Conservation (phyloP, 2,329 filamentous ascomycete species). For the Colletotrichum incanum region DNA sequence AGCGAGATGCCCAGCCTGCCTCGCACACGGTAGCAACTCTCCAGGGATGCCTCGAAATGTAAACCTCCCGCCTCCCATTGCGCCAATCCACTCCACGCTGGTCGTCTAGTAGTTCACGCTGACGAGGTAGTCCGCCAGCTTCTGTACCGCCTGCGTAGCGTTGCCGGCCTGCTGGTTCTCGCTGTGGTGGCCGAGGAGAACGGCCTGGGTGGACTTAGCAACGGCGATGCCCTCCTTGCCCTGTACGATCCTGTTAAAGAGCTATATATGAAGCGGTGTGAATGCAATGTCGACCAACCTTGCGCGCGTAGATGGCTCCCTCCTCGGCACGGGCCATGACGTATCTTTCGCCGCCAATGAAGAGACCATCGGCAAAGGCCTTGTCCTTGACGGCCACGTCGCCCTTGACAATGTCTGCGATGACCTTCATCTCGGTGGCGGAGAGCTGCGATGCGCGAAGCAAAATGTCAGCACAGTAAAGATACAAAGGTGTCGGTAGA, state of each 20-base stretch:
- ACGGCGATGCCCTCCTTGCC: slow-evolving; percentile 86
- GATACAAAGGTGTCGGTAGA: slow-evolving; percentile 8
- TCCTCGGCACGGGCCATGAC: slow-evolving; percentile 84
- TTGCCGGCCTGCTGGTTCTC: slow-evolving; percentile 82
- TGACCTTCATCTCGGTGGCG: slow-evolving; percentile 72
- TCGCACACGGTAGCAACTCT: slow-evolving; percentile 35
- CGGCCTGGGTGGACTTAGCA: slow-evolving; percentile 89
- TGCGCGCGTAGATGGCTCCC: slow-evolving; percentile 86
- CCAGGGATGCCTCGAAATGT: slow-evolving; percentile 15
- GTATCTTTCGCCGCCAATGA: slow-evolving; percentile 84
- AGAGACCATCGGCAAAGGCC: slow-evolving; percentile 80
- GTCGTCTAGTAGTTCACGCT: slow-evolving; percentile 79
- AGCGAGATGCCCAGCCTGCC: slow-evolving; percentile 43
- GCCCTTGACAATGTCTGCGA: slow-evolving; percentile 67
- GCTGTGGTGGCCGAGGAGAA: slow-evolving; percentile 90
- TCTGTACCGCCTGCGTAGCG: slow-evolving; percentile 84
- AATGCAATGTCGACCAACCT: slow-evolving; percentile 69
- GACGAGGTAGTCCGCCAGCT: slow-evolving; percentile 90
- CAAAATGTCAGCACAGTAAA: slow-evolving; percentile 7
- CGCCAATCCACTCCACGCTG: slow-evolving; percentile 27
- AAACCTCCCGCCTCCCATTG: slow-evolving; percentile 19
- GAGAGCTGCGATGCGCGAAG: slow-evolving; percentile 64
- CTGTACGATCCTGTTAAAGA: slow-evolving; percentile 51
- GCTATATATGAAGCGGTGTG: background rate
- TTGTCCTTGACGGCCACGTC: slow-evolving; percentile 70